A percentile compares a stretch with the other conserved stretches of the same genome.
Conservation (phyloP, 768 basidiomycete species). For the Cantharellus anzutake region DNA sequence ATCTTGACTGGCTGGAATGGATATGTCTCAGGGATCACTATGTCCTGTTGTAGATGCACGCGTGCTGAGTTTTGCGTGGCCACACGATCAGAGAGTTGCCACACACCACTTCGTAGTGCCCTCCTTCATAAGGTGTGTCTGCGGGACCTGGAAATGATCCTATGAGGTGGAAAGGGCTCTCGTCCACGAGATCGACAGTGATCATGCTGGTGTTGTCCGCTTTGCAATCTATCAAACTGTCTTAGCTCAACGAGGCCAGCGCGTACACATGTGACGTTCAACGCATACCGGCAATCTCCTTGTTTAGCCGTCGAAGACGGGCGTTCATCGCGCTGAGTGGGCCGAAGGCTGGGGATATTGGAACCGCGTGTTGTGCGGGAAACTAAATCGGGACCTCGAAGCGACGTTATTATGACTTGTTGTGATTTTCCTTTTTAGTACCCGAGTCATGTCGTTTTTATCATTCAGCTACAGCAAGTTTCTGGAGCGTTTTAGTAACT, state of each 20-base stretch:
- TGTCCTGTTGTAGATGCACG: slow-evolving; percentile 37
- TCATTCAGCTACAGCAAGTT: no score
- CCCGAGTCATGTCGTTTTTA: no score
- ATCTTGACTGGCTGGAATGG: slow-evolving; percentile 93
- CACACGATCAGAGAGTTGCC: not conserved
- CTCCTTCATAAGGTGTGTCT: slow-evolving; percentile 86
- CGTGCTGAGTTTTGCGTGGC: not conserved
- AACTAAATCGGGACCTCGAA: not conserved
- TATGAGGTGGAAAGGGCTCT: slow-evolving; percentile 79
- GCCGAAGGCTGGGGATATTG: not conserved
- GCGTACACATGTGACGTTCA: not conserved
- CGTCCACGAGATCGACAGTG: slow-evolving; percentile 69
- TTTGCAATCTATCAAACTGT: slow-evolving; percentile 59
- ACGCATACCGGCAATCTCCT: slow-evolving; percentile 63
- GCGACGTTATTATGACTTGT: not conserved
- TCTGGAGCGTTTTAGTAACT: not conserved
- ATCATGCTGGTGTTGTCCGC: slow-evolving; percentile 85
- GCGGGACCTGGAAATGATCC: slow-evolving; percentile 85
- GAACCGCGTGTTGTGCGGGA: not conserved
- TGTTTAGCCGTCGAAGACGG: slow-evolving; percentile 74
- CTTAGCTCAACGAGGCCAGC: not conserved
- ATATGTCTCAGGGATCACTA: slow-evolving; percentile 78
- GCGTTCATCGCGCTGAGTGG: slow-evolving; percentile 56
- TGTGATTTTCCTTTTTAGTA: no score
- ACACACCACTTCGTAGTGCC: slow-evolving; percentile 77